Evolutionary conservation across 2,329 filamentous ascomycete species (phyloP).

Genomic region (Pseudogymnoascus sp.): DNA sequence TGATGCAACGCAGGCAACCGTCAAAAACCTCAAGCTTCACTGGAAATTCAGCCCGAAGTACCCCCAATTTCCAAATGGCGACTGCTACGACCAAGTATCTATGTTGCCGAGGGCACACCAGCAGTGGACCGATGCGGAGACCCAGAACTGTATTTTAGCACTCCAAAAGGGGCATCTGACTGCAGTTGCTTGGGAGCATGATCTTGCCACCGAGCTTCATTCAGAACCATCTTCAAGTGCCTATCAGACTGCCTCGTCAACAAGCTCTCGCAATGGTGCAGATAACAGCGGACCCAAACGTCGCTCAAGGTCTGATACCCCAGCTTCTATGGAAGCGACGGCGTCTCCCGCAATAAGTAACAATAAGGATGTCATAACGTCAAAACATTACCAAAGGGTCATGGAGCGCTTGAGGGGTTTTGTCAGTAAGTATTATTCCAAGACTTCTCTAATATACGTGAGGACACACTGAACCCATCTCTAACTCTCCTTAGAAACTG

Average conservation of each 20-base stretch:
- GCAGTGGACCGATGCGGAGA: background rate
- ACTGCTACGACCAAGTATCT: background rate
- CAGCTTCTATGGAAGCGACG: background rate
- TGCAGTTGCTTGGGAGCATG: background rate
- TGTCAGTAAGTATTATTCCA: background rate
- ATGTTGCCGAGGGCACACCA: background rate
- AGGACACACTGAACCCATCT: background rate
- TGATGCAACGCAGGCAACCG: background rate
- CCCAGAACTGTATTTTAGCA: background rate
- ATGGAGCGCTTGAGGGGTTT: background rate
- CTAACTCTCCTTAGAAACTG: background rate
- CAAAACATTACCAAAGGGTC: background rate
- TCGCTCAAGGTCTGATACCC: background rate
- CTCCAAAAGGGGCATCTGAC: background rate
- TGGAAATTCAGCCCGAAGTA: background rate
- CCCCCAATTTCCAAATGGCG: background rate
- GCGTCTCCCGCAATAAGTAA: background rate
- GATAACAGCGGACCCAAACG: background rate
- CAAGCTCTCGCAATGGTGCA: background rate
- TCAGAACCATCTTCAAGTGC: background rate
- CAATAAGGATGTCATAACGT: background rate
- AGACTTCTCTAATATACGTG: background rate
- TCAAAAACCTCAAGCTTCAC: background rate
- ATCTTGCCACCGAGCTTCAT: background rate
- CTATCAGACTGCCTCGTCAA: background rate